Evolutionary conservation across 306 rosid species (phyloP).

Genomic region (Prunus mongolica): DNA sequence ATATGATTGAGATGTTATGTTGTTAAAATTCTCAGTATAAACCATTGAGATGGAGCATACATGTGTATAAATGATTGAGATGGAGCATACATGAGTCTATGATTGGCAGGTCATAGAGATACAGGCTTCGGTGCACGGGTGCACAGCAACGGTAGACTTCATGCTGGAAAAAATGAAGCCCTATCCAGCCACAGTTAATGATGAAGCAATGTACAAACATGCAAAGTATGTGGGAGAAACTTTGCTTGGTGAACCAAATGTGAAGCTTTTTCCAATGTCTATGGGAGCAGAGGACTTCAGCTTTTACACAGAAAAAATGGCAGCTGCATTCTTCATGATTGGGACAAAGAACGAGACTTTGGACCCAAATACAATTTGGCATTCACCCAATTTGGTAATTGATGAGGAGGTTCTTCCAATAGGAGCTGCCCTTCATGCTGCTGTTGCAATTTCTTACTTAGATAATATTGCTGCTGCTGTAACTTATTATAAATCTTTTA

Average conservation of each 20-base stretch:
- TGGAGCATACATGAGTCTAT: neutral
- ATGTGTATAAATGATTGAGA: neutral
- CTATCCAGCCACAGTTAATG: constrained; percentile 44
- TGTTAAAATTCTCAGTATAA: neutral
- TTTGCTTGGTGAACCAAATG: constrained; percentile 40
- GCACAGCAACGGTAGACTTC: constrained; percentile 44
- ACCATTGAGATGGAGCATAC: neutral
- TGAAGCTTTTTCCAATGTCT: constrained; percentile 19
- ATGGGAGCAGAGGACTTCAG: constrained; percentile 63
- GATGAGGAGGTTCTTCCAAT: constrained; percentile 58
- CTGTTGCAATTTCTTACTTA: constrained; percentile 50
- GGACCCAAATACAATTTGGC: constrained; percentile 13
- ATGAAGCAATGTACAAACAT: constrained; percentile 37
- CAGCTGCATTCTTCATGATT: constrained; percentile 37
- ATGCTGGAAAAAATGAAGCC: constrained; percentile 32
- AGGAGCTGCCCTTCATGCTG: constrained; percentile 58
- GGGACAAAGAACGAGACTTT: constrained; percentile 31
- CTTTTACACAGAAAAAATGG: constrained; percentile 43
- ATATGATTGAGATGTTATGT: neutral
- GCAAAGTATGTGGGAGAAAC: constrained; percentile 42
- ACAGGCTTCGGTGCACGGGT: constrained; percentile 41
- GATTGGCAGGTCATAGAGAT: constrained; percentile 31
- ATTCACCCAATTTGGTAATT: constrained; percentile 40
- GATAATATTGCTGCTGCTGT: neutral
- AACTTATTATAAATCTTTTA: neutral